These are phyloP conservation scores for Lasiodiplodia gonubiensis DNA, from an alignment of 2,329 filamentous ascomycete genomes.

Conservation along the genomic window DNA sequence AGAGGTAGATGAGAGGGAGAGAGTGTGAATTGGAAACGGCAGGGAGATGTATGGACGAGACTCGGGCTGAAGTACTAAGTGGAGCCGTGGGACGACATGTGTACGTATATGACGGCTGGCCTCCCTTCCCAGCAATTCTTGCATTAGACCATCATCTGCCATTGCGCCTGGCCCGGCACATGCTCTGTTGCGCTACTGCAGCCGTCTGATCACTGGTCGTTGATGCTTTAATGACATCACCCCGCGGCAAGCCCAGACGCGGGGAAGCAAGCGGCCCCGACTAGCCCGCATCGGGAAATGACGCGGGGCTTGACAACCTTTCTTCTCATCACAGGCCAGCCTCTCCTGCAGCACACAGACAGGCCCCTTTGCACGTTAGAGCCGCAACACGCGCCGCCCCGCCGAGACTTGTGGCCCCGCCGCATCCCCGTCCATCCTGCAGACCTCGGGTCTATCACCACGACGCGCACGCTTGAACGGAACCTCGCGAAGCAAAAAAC, in stretches of 20 bases:
- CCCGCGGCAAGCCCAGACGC: neutral
- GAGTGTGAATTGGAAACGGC: conserved; percentile 4
- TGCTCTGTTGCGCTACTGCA: neutral
- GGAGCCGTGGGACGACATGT: neutral
- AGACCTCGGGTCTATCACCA: conserved; percentile 5
- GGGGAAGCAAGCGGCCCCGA: conserved; percentile 2
- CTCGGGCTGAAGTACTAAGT: conserved; percentile 7
- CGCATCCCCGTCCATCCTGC: neutral
- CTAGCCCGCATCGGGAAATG: neutral
- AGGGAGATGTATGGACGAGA: neutral
- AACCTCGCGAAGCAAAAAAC: neutral
- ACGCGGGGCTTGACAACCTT: neutral
- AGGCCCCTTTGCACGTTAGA: neutral
- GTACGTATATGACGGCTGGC: conserved; percentile 6
- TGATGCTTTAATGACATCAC: conserved; percentile 19
- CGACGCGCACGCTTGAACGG: neutral
- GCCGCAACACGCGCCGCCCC: conserved; percentile 7
- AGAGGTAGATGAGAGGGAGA: neutral
- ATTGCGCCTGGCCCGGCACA: neutral
- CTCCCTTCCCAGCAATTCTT: neutral
- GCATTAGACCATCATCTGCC: neutral
- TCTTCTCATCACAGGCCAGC: neutral
- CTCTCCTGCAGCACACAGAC: neutral
- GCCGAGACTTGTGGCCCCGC: neutral
- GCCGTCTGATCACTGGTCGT: neutral